These are phyloP conservation scores for Extremus antarcticus DNA, from an alignment of 495 filamentous ascomycete species.

Conservation along the genomic window DNA sequence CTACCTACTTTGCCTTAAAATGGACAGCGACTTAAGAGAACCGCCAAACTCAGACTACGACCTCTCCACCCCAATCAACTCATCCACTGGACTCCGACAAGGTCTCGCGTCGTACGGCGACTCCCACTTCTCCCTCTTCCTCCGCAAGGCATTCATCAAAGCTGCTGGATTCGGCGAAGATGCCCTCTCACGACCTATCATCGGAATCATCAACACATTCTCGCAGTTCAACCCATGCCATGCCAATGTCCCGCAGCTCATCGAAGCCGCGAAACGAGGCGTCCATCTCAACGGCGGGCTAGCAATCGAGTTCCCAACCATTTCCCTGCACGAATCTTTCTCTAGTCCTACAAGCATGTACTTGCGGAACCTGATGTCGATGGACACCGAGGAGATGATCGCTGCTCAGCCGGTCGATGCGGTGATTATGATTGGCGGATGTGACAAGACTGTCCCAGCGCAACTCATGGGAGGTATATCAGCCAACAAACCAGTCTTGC, in stretches of 20 bases:
- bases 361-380: slow-evolving; percentile 56
- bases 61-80: not conserved
- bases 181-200: slow-evolving; percentile 51
- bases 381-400: slow-evolving; percentile 67
- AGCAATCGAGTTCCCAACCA: slow-evolving; percentile 57
- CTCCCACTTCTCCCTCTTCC: slow-evolving; percentile 57
- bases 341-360: slow-evolving; percentile 59
- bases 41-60: slow-evolving; percentile 1
- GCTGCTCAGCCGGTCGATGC: slow-evolving; percentile 53
- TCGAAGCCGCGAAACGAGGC: slow-evolving; percentile 54
- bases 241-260: slow-evolving; percentile 54
- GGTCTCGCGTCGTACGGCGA: slow-evolving; percentile 47
- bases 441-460: slow-evolving; percentile 59
- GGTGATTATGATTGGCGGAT: slow-evolving; percentile 55
- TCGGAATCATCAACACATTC: slow-evolving; percentile 56
- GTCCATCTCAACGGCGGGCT: slow-evolving; percentile 50
- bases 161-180: slow-evolving; percentile 57
- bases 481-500: slow-evolving; percentile 55
- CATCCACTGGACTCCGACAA: not conserved
- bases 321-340: slow-evolving; percentile 54
- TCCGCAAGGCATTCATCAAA: slow-evolving; percentile 62
- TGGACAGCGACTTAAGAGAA: not conserved
- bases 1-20: too few relatives aligned
- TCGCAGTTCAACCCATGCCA: slow-evolving; percentile 61
- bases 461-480: slow-evolving; percentile 62